Conservation (phyloP, 2,329 filamentous ascomycete species). For the Torrubiellomyces zombiae region DNA sequence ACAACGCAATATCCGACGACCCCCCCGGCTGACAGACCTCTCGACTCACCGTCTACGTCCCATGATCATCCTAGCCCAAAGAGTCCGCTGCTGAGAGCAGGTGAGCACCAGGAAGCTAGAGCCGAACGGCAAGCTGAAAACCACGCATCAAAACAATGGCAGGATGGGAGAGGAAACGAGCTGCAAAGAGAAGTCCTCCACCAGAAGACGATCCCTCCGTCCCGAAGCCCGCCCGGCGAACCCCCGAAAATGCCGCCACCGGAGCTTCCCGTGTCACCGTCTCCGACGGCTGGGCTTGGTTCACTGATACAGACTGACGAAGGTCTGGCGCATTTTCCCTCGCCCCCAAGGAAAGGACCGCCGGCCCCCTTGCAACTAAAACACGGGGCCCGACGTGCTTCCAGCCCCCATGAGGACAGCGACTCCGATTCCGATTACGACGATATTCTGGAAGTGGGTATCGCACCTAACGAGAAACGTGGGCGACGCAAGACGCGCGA, state of each 20-base stretch:
- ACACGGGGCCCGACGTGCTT: conserved; percentile 9
- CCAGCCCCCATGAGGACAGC: conserved; percentile 38
- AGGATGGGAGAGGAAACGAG: conserved; percentile 27
- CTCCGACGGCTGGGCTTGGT: conserved; percentile 23
- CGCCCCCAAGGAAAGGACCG: conserved; percentile 61
- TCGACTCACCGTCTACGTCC: conserved; percentile 25
- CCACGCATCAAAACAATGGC: conserved; percentile 24
- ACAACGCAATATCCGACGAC: conserved; percentile 50
- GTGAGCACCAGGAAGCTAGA: conserved; percentile 40
- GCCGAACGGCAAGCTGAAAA: conserved; percentile 40
- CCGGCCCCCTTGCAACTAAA: conserved; percentile 66
- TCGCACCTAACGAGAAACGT: conserved; percentile 42
- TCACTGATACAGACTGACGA: conserved; percentile 28
- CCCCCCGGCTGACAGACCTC: conserved; percentile 36
- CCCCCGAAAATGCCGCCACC: conserved; percentile 37
- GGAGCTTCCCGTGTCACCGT: conserved; percentile 24
- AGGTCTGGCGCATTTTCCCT: conserved; percentile 33
- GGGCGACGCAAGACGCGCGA: conserved; percentile 73
- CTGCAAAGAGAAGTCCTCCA: conserved; percentile 30
- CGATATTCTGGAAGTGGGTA: conserved; percentile 54
- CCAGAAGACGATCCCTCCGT: conserved; percentile 35
- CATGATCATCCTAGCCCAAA: conserved; percentile 36
- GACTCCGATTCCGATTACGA: conserved; percentile 72
- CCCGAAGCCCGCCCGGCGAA: conserved; percentile 34
- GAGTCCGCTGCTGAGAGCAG: conserved; percentile 42